Base-by-base conservation (phyloP, 2,329 filamentous ascomycete genomes). In the Aureobasidium sp. region DNA sequence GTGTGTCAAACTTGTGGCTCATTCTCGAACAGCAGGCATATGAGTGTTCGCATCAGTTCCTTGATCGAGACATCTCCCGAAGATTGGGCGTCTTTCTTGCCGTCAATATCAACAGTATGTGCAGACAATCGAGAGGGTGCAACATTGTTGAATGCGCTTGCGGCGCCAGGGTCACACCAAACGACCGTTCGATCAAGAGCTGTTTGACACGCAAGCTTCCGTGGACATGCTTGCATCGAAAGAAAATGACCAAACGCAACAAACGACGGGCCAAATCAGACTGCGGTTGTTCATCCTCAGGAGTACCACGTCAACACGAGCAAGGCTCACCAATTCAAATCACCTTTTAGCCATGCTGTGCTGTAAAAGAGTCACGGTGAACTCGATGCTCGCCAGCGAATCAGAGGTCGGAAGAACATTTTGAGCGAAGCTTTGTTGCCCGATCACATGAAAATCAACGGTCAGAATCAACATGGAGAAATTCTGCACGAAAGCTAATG, bases 381-480 rank as follows among this genome's bases (percentile, higher is more conserved):
- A 14, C 2, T 13, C 32, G 50, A 10, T 21, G 25, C 34, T 37
- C 48, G n/a, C 5, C n/a, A 14, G 34, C 48, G 48, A 51, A 51
- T 51, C 37, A 21, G 8, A 42, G 5, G 29, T n/a, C 32, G 21
- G 37, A 25, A 54, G 30, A 21, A 21, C 21, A 21, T 21, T 57
- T 36, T 30, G 29, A 55, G 34, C 2, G 53, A 30, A 45, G 14
- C 54, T n/a, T 29, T 7, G 11, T 39, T 48, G 42, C 10, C n/a
- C 32, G 54, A 58, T 58, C 54, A 58, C 54, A 58, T 58, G 54
- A 44, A 58, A 37, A 29, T 25, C 54, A 58, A 58, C 42, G 42
- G 32, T 14, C 32, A 30, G 39, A 39, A 48, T 48, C 54, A 58
- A 58, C 54, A 58, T 16, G n/a, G 34, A 11, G 32, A 57, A 37